Conservation (phyloP, 495 filamentous ascomycete species). For the Penicillium parvum region DNA sequence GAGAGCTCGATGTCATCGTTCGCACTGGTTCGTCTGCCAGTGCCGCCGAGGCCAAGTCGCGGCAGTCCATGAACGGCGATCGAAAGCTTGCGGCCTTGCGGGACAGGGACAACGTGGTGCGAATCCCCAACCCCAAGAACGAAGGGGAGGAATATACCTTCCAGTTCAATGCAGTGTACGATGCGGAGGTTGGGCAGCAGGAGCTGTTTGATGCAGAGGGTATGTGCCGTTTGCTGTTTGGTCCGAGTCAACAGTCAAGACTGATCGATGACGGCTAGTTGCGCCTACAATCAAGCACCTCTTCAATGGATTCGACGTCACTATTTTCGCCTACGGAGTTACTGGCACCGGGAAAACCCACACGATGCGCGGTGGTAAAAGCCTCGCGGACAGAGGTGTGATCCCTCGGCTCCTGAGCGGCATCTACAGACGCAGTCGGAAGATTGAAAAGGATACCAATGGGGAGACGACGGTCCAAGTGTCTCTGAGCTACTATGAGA, state of each 20-base stretch:
- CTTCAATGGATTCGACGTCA: slow-evolving; percentile 90
- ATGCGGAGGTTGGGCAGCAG: slow-evolving; percentile 71
- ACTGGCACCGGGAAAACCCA: slow-evolving; percentile 97
- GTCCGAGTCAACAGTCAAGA: slow-evolving; percentile 1
- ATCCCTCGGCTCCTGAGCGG: slow-evolving; percentile 85
- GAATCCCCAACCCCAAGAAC: slow-evolving; percentile 94
- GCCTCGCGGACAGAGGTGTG: slow-evolving; percentile 80
- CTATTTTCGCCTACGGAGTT: slow-evolving; percentile 92
- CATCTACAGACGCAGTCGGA: slow-evolving; percentile 80
- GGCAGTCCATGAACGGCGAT: slow-evolving; percentile 22
- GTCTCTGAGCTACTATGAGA: slow-evolving; percentile 91
- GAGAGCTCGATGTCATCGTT: slow-evolving; percentile 80
- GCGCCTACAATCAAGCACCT: slow-evolving; percentile 79
- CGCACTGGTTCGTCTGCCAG: slow-evolving; percentile 42
- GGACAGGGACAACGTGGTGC: slow-evolving; percentile 65
- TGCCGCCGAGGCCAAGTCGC: slow-evolving; percentile 21
- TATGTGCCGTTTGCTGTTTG: slow-evolving; percentile 31
- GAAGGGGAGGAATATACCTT: slow-evolving; percentile 87
- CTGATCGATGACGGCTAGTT: slow-evolving; percentile 48
- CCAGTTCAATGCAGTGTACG: slow-evolving; percentile 92
- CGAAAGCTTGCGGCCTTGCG: slow-evolving; percentile 39
- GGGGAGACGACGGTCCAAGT: slow-evolving; percentile 72
- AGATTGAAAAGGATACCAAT: slow-evolving; percentile 78
- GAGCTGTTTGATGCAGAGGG: slow-evolving; percentile 85
- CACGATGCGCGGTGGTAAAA: slow-evolving; percentile 94